phyloP scores from a whole-genome alignment of 1,139 yeast genomes.

The Hyphopichia burtonii region DNA sequence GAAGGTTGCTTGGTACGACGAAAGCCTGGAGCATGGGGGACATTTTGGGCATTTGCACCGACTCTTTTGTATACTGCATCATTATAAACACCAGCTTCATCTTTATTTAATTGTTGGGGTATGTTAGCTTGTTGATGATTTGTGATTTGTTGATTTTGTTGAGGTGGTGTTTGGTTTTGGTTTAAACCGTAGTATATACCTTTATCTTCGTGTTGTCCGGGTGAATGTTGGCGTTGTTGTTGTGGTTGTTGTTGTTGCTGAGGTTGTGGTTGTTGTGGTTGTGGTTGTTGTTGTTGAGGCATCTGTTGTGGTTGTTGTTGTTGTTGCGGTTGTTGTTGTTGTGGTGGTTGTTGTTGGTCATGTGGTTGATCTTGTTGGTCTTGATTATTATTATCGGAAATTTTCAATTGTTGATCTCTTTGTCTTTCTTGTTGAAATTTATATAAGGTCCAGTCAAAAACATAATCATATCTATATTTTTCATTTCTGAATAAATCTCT shows the following conservation, averaged over 20 bases:
- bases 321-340: constrained; percentile 11
- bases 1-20: constrained; percentile 5
- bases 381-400: constrained; percentile 13
- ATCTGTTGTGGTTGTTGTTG: constrained; percentile 6
- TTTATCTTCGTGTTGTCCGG: background rate
- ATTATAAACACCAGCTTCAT: constrained; percentile 3
- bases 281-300: constrained; percentile 6
- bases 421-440: constrained; percentile 70
- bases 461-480: constrained; percentile 89
- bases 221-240: constrained; percentile 5
- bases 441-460: constrained; percentile 96
- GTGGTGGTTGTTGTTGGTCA: constrained; percentile 7
- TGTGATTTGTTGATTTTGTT: constrained; percentile 10
- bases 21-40: constrained; percentile 4
- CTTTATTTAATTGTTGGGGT: constrained; percentile 10
- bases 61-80: constrained; percentile 7
- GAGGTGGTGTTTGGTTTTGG: constrained; percentile 5
- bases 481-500: constrained; percentile 88
- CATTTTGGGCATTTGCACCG: background rate
- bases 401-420: constrained; percentile 32
- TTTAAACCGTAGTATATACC: background rate
- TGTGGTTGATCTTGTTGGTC: constrained; percentile 11
- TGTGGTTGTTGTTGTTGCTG: constrained; percentile 10
- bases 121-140: constrained; percentile 8
- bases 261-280: constrained; percentile 7